These are phyloP conservation scores for Sphagnum tenellum DNA, from an alignment of 225 moss, liverwort and hornwort species.

Conservation along the genomic window DNA sequence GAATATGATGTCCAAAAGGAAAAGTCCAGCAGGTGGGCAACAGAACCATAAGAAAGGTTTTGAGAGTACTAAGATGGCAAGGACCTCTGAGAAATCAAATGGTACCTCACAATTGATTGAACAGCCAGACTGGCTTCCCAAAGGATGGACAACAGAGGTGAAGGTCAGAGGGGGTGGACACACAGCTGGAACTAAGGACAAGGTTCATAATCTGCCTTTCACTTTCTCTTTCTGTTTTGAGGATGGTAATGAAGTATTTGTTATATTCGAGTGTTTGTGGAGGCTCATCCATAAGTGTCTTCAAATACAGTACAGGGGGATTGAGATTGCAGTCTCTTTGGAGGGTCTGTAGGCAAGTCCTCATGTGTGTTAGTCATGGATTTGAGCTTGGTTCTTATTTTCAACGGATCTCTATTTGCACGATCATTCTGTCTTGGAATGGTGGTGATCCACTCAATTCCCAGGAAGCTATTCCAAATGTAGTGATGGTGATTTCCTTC, in stretches of 20 bases:
- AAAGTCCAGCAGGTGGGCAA: too few species aligned
- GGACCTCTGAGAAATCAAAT: background rate
- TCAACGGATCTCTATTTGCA: too few species aligned
- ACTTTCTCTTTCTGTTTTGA: background rate
- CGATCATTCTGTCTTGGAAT: too few species aligned
- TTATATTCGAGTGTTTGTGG: conserved; percentile 1
- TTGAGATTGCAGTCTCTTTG: background rate
- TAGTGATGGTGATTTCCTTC: too few species aligned
- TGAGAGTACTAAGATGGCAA: too few species aligned
- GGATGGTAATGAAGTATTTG: background rate
- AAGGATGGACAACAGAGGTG: conserved; percentile 32
- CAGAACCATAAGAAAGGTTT: too few species aligned
- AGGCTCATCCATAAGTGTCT: background rate
- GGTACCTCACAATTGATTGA: conserved; percentile 9
- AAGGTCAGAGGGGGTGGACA: conserved; percentile 6
- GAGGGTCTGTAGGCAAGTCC: background rate
- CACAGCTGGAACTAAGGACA: conserved; percentile 10
- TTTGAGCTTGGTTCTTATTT: background rate
- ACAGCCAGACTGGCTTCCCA: conserved; percentile 21
- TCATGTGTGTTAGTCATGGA: background rate
- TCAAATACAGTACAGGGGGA: background rate
- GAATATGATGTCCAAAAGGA: too few species aligned
- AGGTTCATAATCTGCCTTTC: conserved; percentile 9
- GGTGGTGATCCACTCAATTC: too few species aligned
- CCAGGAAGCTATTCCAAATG: too few species aligned